phyloP scores from a whole-genome alignment of 345 rosid genomes.

The Pugionium dolabratum region DNA sequence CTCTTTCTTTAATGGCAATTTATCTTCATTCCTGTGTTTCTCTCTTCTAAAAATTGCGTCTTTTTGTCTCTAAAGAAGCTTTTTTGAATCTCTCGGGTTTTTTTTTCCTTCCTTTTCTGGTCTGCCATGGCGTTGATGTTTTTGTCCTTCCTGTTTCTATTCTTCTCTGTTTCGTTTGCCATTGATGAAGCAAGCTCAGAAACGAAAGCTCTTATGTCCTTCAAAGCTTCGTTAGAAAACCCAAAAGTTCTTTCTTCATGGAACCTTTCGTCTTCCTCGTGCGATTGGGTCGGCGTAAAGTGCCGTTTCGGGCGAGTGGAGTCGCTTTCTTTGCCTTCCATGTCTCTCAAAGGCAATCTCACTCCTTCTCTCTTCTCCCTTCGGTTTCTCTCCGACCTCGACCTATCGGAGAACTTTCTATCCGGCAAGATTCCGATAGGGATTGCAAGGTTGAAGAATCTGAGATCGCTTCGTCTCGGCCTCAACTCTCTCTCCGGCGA shows the following conservation, averaged over 20 bases:
- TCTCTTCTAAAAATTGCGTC: no score
- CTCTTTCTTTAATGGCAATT: no score
- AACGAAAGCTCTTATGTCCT: slow-evolving; percentile 44
- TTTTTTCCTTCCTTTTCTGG: background rate
- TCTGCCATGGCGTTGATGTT: slow-evolving; percentile 33
- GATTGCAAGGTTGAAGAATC: background rate
- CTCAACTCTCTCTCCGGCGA: slow-evolving; percentile 52
- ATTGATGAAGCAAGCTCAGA: slow-evolving; percentile 42
- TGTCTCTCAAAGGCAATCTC: slow-evolving; percentile 48
- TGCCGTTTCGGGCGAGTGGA: slow-evolving; percentile 56
- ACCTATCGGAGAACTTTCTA: slow-evolving; percentile 57
- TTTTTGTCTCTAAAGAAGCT: background rate
- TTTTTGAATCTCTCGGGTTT: background rate
- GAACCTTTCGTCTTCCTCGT: slow-evolving; percentile 49
- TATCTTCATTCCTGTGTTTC: no score
- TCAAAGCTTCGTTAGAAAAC: slow-evolving; percentile 50
- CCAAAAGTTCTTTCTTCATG: slow-evolving; percentile 58
- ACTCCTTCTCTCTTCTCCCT: slow-evolving; percentile 59
- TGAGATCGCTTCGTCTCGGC: slow-evolving; percentile 48
- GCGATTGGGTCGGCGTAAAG: slow-evolving; percentile 71
- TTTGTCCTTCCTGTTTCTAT: slow-evolving; percentile 29
- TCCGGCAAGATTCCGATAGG: slow-evolving; percentile 45
- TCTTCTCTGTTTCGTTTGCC: slow-evolving; percentile 28
- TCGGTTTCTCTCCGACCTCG: slow-evolving; percentile 50
- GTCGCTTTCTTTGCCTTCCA: slow-evolving; percentile 48